Conservation (phyloP, 148 eudicot species). For the Rhododendron ferrugineum region DNA sequence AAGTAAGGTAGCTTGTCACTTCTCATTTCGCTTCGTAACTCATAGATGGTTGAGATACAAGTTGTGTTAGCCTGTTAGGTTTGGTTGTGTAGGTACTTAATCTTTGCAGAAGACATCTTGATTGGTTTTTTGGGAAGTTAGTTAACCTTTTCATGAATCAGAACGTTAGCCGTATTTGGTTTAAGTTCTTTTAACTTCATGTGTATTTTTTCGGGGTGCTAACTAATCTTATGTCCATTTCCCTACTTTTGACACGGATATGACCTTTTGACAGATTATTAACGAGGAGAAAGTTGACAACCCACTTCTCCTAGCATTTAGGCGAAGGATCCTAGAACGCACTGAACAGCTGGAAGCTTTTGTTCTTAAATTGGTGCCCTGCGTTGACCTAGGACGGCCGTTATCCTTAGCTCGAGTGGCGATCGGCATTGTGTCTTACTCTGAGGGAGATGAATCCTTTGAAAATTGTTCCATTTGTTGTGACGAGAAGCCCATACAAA, state of each 20-base stretch:
- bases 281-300: constrained; percentile 36
- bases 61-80: neutral
- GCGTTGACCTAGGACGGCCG: constrained; percentile 41
- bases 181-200: neutral
- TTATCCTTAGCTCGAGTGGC: constrained; percentile 62
- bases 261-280: constrained; percentile 42
- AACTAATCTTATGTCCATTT: neutral
- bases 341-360: constrained; percentile 44
- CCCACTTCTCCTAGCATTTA: constrained; percentile 58
- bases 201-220: neutral
- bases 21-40: neutral
- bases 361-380: constrained; percentile 41
- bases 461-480: constrained; percentile 65
- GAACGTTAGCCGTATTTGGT: neutral
- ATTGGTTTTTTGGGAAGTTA: neutral
- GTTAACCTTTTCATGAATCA: neutral
- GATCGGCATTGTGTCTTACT: constrained; percentile 44
- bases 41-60: neutral
- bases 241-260: neutral
- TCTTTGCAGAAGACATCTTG: neutral
- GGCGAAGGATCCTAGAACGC: constrained; percentile 53
- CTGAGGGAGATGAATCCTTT: constrained; percentile 24
- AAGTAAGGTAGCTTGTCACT: neutral
- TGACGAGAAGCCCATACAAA: constrained; percentile 49
- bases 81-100: neutral